Evolutionary conservation across 2,329 filamentous ascomycete genomes (phyloP), one percentile per base, ranked within the genome.

Genomic region (Colletotrichum acutatum): DNA sequence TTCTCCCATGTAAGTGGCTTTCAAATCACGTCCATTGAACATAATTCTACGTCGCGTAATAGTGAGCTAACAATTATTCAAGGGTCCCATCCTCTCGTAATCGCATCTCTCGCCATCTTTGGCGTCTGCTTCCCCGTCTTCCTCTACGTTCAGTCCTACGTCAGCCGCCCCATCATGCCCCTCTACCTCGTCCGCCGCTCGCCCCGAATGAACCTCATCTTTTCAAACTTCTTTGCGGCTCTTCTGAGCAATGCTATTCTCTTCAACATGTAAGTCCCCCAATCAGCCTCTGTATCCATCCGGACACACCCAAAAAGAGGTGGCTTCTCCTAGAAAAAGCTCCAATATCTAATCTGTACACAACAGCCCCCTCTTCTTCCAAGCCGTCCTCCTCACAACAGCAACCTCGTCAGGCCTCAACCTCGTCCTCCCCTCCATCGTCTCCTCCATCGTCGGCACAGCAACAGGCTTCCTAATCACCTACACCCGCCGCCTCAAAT

Each of bases 381-480:
- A 94, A 79, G 92, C 91, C 49, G 92, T 94, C 30, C 90, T 94
- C 60, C 86, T 93, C 64, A 90, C 92, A 71, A 88, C 87, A 6
- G 91, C 93, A 19, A 94, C 93, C 0, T 84, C 87, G 28, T 94
- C 93, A 0, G 93, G 93, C n/a, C 88, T 95, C 32, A 89, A 91
- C 56, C 90, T 95, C 66, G 87, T 94, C 24, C 84, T 91, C 7
- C 90, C 92, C 5, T 90, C 90, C 0, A 76, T 91, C 30, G 88
- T 87, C 2, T 82, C 89, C 32, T 90, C 90, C 56, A 58, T 82
- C 42, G 82, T 86, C 7, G 91, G 91, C 57, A 86, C 90, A 1
- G 78, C 84, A 0, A 91, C 90, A 1, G 91, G 92, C 2, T 88
- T 93, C 78, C 81, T 91, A 32, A 91, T 93, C 66, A 89, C 88